phyloP scores from a whole-genome alignment of 83 land plant genomes.

The Picea abies region DNA sequence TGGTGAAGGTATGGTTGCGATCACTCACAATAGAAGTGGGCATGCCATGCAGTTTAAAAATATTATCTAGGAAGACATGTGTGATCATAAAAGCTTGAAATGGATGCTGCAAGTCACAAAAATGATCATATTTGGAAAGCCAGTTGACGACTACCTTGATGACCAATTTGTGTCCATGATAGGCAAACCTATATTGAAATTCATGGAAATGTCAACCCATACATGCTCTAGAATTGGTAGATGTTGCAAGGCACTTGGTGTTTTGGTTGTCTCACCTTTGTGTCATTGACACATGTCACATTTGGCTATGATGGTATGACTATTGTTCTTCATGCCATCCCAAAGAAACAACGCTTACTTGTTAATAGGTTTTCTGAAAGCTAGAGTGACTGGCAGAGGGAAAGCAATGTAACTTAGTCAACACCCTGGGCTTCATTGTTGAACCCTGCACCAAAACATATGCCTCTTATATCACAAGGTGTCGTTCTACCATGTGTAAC shows the following conservation, averaged over 20 bases:
- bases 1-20: background rate
- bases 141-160: background rate
- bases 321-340: no score
- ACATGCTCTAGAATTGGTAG: background rate
- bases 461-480: no score
- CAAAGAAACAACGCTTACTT: no score
- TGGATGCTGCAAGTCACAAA: background rate
- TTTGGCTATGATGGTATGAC: background rate
- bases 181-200: background rate
- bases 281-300: no score
- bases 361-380: no score
- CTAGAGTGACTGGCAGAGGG: no score
- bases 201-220: background rate
- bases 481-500: no score
- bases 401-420: no score
- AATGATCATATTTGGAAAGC: background rate
- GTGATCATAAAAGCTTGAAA: background rate
- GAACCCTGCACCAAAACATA: no score
- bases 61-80: no score
- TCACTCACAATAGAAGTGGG: background rate
- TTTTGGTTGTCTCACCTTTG: background rate
- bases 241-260: background rate
- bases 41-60: background rate
- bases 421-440: no score
- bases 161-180: background rate